Conservation (phyloP, 1,139 yeast species). For the Pichia terricola region DNA sequence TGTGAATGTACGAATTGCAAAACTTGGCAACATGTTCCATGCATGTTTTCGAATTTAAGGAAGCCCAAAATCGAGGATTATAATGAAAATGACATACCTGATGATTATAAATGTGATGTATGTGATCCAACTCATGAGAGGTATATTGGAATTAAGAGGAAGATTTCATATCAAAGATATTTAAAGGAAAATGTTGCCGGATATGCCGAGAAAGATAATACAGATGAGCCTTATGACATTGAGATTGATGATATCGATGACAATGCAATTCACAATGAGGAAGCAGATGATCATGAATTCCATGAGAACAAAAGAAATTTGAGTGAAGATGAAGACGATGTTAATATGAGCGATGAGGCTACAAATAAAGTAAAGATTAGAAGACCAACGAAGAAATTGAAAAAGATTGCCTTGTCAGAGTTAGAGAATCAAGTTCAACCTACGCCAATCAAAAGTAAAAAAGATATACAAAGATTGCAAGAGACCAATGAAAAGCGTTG, state of each 20-base stretch:
- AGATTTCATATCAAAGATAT: conserved; percentile 24
- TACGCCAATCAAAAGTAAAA: neutral
- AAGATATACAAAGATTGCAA: too few species aligned
- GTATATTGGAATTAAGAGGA: conserved; percentile 26
- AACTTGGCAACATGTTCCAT: conserved; percentile 79
- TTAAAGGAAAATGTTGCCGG: conserved; percentile 8
- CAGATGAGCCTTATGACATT: conserved; percentile 4
- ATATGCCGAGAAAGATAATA: conserved; percentile 6
- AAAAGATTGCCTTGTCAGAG: neutral
- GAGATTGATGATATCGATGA: conserved; percentile 4
- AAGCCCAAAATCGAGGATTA: conserved; percentile 22
- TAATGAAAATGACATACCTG: conserved; percentile 31
- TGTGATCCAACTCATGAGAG: conserved; percentile 33
- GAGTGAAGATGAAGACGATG: conserved; percentile 1
- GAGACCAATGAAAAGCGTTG: conserved; percentile 1
- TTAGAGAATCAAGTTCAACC: neutral
- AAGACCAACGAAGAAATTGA: neutral
- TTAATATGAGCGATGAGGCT: neutral
- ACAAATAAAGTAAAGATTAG: neutral
- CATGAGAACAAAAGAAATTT: conserved; percentile 2
- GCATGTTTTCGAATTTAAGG: conserved; percentile 47
- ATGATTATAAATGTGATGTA: conserved; percentile 38
- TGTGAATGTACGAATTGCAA: conserved; percentile 70
- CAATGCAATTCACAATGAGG: conserved; percentile 10
- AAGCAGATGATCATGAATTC: conserved; percentile 10